Evolutionary conservation across 2,329 filamentous ascomycete genomes (phyloP), one percentile per base, ranked within the genome.

Genomic region (Epichloe amarillans): DNA sequence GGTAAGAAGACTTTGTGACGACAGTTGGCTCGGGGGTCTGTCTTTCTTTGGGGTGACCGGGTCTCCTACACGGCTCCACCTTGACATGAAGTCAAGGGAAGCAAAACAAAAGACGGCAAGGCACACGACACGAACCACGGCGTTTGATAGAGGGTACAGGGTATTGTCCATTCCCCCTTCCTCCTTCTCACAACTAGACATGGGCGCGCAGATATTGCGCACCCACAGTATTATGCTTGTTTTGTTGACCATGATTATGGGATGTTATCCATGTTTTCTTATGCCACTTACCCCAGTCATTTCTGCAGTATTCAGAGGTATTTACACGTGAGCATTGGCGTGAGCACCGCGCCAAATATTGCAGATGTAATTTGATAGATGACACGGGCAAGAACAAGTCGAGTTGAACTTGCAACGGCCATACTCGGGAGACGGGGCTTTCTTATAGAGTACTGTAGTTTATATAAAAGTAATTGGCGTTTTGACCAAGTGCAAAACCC

Each of bases 1-100:
- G 74, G 74, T 77, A 72, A 69, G 60, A 55, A 50, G 50, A 46
- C 5, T 39, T 23, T 30, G 19, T 35, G 26, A 36, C 4, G 26
- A 30, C 21, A 50, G 39, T 44, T 23, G 39, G 26, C 30, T 44
- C 26, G 50, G 51, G 47, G 49, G 26, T 42, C 39, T 26, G 14
- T 11, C 8, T 21, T 36, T 5, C 23, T 30, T 35, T n/a, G 35
- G 21, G 23, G 17, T 23, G 26, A 42, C 5, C 5, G 3, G 4
- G 15, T n/a, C 10, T 30, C 5, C 5, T 39, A 38, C 5, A 47
- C 35, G 37, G 36, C 21, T 23, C 35, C 33, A 26, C 21, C 19
- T n/a, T 45, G 12, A 47, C 35, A 6, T 41, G 38, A 50, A 50
- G 42, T 26, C n/a, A 19, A 41, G 17, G 12, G 14, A 33, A 33